Percentiles rank a stretch among this genome's conserved stretches.
These are phyloP conservation scores for Verticillium alfalfae DNA, from an alignment of 2,329 filamentous ascomycete species.

Conservation along the genomic window DNA sequence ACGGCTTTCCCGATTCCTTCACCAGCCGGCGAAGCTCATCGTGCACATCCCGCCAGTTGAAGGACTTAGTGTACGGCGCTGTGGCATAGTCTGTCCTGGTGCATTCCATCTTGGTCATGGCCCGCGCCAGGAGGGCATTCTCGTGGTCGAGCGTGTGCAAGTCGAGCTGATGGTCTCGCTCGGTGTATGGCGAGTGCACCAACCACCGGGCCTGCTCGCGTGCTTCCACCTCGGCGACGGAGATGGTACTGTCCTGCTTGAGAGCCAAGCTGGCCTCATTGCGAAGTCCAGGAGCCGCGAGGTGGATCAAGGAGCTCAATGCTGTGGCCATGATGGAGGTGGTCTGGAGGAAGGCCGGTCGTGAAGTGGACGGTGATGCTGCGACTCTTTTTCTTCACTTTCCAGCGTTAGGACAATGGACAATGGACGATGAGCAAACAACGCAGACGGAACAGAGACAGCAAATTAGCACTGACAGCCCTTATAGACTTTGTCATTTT, in stretches of 20 bases:
- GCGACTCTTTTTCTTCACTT: too few relatives aligned
- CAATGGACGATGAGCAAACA: too few relatives aligned
- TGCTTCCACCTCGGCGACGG: slow-evolving; percentile 5
- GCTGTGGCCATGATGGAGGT: slow-evolving; percentile 4
- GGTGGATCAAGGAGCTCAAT: slow-evolving; percentile 3
- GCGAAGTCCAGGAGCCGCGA: background rate
- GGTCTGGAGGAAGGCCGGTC: background rate
- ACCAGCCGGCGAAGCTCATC: slow-evolving; percentile 49
- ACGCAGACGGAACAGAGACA: background rate
- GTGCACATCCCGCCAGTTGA: slow-evolving; percentile 70
- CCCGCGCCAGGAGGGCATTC: slow-evolving; percentile 64
- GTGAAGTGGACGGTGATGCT: background rate
- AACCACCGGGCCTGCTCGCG: slow-evolving; percentile 31
- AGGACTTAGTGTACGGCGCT: slow-evolving; percentile 63
- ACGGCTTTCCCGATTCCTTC: slow-evolving; percentile 40
- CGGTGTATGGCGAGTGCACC: slow-evolving; percentile 71
- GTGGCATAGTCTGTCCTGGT: slow-evolving; percentile 70
- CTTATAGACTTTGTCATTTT: background rate
- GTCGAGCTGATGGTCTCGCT: slow-evolving; percentile 65
- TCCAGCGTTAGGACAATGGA: too few relatives aligned
- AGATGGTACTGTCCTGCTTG: slow-evolving; percentile 5
- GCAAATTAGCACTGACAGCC: background rate
- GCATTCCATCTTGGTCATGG: slow-evolving; percentile 59
- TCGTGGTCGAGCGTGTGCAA: slow-evolving; percentile 60
- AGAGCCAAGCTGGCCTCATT: background rate